Evolutionary conservation across 225 moss, liverwort and hornwort genomes (phyloP).

Genomic region (Antitrichia curtipendula): DNA sequence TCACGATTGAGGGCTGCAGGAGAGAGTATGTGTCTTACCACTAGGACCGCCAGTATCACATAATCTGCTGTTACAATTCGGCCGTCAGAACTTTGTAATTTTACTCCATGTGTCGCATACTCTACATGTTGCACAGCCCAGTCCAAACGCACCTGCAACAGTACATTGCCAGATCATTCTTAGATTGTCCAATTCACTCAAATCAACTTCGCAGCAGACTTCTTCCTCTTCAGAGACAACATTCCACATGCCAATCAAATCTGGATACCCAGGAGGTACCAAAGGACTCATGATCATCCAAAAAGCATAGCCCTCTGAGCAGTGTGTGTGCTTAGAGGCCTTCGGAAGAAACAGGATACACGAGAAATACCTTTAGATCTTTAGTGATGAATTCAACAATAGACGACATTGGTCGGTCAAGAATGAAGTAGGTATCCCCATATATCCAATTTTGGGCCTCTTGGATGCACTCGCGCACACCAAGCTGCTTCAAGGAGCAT

Average conservation of each 20-base stretch:
- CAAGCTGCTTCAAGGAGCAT: slow-evolving; percentile 82
- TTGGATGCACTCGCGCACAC: slow-evolving; percentile 76
- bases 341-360: background rate
- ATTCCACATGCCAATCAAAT: background rate
- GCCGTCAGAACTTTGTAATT: slow-evolving; percentile 44
- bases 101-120: slow-evolving; percentile 22
- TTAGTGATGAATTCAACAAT: slow-evolving; percentile 59
- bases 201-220: background rate
- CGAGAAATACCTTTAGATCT: slow-evolving; percentile 42
- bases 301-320: background rate
- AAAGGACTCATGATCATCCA: background rate
- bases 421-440: slow-evolving; percentile 79
- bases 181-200: background rate
- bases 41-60: slow-evolving; percentile 53
- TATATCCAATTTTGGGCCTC: slow-evolving; percentile 81
- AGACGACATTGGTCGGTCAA: slow-evolving; percentile 78
- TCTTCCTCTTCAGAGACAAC: background rate
- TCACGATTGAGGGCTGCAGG: background rate
- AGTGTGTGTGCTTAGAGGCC: background rate
- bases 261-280: background rate
- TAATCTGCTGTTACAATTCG: slow-evolving; percentile 39
- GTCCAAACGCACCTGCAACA: slow-evolving; percentile 37
- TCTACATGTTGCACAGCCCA: slow-evolving; percentile 60
- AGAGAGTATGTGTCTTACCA: slow-evolving; percentile 33
- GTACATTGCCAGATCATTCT: background rate